Evolutionary conservation across 306 rosid species (phyloP).

Genomic region (Begonia masoniana): DNA sequence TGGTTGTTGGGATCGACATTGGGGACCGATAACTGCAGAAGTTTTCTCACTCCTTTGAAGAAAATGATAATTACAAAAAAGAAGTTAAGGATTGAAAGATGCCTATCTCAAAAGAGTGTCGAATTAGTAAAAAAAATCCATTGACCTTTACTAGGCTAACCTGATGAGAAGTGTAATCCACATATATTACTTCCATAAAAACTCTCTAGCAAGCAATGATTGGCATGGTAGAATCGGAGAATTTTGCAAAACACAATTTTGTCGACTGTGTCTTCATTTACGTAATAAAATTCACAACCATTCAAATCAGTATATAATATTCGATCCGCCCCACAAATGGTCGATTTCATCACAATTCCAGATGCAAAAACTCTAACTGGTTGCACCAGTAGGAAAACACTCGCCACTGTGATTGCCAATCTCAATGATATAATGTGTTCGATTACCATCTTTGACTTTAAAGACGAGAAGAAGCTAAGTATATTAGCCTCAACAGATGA

Average conservation of each 20-base stretch:
- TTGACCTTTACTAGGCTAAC: constrained; percentile 22
- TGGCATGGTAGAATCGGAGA: constrained; percentile 33
- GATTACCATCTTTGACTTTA: constrained; percentile 11
- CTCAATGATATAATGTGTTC: constrained; percentile 14
- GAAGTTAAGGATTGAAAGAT: background rate
- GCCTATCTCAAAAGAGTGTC: background rate
- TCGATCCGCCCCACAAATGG: constrained; percentile 39
- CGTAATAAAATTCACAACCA: constrained; percentile 38
- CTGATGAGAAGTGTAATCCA: constrained; percentile 25
- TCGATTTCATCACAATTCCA: constrained; percentile 24
- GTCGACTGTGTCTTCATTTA: constrained; percentile 42
- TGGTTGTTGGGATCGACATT: background rate
- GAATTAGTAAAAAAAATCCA: background rate
- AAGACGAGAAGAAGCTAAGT: constrained; percentile 14
- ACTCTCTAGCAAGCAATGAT: constrained; percentile 43
- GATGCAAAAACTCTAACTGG: constrained; percentile 33
- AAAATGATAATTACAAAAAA: constrained; percentile 35
- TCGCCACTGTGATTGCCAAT: constrained; percentile 28
- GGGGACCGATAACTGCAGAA: constrained; percentile 21
- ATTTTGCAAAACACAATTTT: constrained; percentile 45
- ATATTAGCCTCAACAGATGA: constrained; percentile 3
- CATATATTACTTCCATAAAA: constrained; percentile 30
- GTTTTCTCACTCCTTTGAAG: constrained; percentile 46
- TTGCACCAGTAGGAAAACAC: constrained; percentile 34
- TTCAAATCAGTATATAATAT: constrained; percentile 28